phyloP scores from a whole-genome alignment of 1,284 basidiomycete species.

The Paramarasmius palmivorus region DNA sequence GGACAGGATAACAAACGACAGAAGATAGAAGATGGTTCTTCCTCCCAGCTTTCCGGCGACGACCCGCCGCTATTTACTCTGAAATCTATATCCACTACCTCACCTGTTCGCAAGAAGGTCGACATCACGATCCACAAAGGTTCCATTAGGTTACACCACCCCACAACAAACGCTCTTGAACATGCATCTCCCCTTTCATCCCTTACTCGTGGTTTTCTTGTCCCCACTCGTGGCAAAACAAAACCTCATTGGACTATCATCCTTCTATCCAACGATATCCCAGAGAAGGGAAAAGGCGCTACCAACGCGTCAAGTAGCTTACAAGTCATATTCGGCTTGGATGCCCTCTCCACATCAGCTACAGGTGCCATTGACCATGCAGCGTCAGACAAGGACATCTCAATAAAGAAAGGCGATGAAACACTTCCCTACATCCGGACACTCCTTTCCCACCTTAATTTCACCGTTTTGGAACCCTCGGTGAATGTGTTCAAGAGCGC shows the following conservation, averaged over 20 bases:
- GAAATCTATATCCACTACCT: conserved; percentile 58
- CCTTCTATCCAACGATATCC: conserved; percentile 51
- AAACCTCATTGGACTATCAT: conserved; percentile 70
- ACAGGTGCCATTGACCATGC: conserved; percentile 42
- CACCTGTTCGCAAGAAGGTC: conserved; percentile 71
- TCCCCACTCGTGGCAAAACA: conserved; percentile 66
- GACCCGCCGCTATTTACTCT: conserved; percentile 49
- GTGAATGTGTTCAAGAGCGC: conserved; percentile 55
- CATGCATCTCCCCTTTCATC: conserved; percentile 44
- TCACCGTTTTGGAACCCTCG: conserved; percentile 50
- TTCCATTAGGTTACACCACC: conserved; percentile 50
- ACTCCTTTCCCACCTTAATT: conserved; percentile 52
- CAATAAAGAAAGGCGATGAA: conserved; percentile 50
- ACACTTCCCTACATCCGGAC: conserved; percentile 47
- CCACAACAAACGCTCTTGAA: conserved; percentile 44
- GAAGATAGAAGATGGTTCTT: conserved; percentile 7
- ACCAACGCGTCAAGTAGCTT: conserved; percentile 30
- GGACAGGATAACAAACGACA: conserved; percentile 23
- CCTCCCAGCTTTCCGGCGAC: conserved; percentile 9
- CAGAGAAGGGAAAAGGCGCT: conserved; percentile 29
- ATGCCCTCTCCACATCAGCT: conserved; percentile 45
- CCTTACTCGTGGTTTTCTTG: conserved; percentile 58
- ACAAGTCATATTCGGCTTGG: conserved; percentile 66
- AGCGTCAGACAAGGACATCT: conserved; percentile 18
- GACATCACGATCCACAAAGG: conserved; percentile 54